phyloP scores from a whole-genome alignment of 2,329 filamentous ascomycete genomes.

The Aspergillus sclerotialis region DNA sequence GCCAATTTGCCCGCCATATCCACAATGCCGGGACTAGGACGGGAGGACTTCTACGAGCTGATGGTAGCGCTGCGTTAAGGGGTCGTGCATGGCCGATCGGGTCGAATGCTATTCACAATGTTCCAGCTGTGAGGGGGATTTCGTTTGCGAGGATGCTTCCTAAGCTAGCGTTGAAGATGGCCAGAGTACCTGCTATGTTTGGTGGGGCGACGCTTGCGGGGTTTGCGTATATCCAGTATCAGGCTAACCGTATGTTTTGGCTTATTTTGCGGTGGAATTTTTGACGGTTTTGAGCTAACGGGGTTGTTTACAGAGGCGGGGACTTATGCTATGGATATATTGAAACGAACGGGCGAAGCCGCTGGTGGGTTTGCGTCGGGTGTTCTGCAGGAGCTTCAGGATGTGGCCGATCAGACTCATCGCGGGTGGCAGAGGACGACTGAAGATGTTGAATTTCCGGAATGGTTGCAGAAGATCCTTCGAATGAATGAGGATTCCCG shows the following conservation, averaged over 20 bases:
- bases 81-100: slow-evolving; percentile 70
- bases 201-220: slow-evolving; percentile 82
- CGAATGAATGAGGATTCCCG: slow-evolving; percentile 55
- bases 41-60: slow-evolving; percentile 61
- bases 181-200: slow-evolving; percentile 81
- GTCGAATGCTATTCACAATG: slow-evolving; percentile 74
- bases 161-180: slow-evolving; percentile 83
- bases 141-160: slow-evolving; percentile 68
- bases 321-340: slow-evolving; percentile 68
- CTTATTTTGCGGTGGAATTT: too few species aligned
- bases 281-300: neutral
- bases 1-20: slow-evolving; percentile 54
- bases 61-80: slow-evolving; percentile 55
- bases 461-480: slow-evolving; percentile 74
- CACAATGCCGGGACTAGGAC: slow-evolving; percentile 56
- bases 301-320: slow-evolving; percentile 53
- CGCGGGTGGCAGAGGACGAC: slow-evolving; percentile 79
- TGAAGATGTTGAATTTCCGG: slow-evolving; percentile 62
- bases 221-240: slow-evolving; percentile 90
- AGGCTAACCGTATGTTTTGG: slow-evolving; percentile 67
- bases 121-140: slow-evolving; percentile 56
- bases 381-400: slow-evolving; percentile 65
- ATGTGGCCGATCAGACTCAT: slow-evolving; percentile 70
- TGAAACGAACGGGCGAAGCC: slow-evolving; percentile 65
- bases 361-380: slow-evolving; percentile 62